Percentiles rank a stretch among this genome's conserved stretches.
Evolutionary conservation across 106 monocot genomes (phyloP).

Genomic region (Narthecium ossifragum): DNA sequence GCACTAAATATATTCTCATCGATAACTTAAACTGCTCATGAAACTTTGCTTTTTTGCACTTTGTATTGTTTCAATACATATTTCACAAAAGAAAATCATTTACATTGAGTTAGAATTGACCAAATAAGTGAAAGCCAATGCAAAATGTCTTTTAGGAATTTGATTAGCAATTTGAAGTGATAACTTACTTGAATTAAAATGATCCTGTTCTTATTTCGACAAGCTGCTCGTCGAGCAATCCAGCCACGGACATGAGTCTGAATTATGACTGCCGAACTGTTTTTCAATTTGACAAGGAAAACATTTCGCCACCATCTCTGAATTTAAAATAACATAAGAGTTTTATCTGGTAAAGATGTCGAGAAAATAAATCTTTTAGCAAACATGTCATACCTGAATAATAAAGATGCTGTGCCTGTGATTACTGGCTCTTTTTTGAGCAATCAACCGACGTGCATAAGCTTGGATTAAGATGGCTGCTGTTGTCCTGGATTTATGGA

Average conservation of each 20-base stretch:
- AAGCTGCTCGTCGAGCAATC: constrained; percentile 27
- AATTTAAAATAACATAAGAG: not conserved
- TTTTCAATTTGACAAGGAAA: constrained; percentile 15
- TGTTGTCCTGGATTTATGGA: constrained; percentile 7
- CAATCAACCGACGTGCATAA: constrained; percentile 26
- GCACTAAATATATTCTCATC: too few species aligned
- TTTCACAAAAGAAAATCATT: too few species aligned
- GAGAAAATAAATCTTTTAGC: not conserved
- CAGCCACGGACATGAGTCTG: constrained; percentile 53
- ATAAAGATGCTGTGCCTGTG: constrained; percentile 10
- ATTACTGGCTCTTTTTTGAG: constrained; percentile 14
- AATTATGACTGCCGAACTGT: constrained; percentile 29
- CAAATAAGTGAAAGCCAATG: too few species aligned
- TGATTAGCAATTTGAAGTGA: too few species aligned
- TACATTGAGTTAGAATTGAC: too few species aligned
- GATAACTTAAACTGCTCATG: too few species aligned
- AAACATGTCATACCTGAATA: constrained; percentile 27
- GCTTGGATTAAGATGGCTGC: constrained; percentile 36
- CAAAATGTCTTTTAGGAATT: too few species aligned
- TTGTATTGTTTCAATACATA: too few species aligned
- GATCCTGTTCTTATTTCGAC: constrained; percentile 15
- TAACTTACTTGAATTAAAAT: constrained; percentile 48
- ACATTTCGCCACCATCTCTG: constrained; percentile 59
- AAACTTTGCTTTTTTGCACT: too few species aligned
- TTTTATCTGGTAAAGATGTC: not conserved